phyloP scores from a whole-genome alignment of 768 basidiomycete genomes.

The Suillus plorans region DNA sequence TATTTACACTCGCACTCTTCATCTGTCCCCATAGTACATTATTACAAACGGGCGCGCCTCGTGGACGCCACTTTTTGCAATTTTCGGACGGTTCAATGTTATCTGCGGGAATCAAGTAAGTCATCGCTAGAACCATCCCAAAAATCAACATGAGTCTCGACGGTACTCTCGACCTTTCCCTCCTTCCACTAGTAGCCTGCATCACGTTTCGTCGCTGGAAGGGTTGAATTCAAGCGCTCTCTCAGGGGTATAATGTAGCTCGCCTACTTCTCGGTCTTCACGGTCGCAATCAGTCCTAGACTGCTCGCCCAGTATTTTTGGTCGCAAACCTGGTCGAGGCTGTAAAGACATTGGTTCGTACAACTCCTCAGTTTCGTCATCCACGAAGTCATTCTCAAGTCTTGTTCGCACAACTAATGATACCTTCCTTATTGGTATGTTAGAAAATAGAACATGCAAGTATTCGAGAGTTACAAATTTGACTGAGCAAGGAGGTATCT shows the following conservation, averaged over 20 bases:
- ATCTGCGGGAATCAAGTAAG: not conserved
- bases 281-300: not conserved
- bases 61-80: not conserved
- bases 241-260: not conserved
- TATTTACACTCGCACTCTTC: not conserved
- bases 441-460: not conserved
- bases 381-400: conserved; percentile 12
- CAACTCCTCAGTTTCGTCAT: not conserved
- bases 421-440: not conserved
- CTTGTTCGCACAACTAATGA: not conserved
- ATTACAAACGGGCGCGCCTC: not conserved
- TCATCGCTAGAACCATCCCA: not conserved
- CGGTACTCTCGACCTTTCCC: not conserved
- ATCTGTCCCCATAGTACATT: not conserved
- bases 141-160: not conserved
- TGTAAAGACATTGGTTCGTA: conserved; percentile 1
- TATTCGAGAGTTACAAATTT: not conserved
- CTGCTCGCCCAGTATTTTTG: not conserved
- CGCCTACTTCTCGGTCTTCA: not conserved
- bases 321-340: conserved; percentile 2
- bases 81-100: not conserved
- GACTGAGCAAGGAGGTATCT: conserved; percentile 28
- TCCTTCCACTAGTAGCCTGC: not conserved
- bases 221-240: not conserved
- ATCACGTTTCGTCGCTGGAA: not conserved